Evolutionary conservation across 352 stramenopile species (phyloP).

Genomic region (Phytophthora agathidicida): DNA sequence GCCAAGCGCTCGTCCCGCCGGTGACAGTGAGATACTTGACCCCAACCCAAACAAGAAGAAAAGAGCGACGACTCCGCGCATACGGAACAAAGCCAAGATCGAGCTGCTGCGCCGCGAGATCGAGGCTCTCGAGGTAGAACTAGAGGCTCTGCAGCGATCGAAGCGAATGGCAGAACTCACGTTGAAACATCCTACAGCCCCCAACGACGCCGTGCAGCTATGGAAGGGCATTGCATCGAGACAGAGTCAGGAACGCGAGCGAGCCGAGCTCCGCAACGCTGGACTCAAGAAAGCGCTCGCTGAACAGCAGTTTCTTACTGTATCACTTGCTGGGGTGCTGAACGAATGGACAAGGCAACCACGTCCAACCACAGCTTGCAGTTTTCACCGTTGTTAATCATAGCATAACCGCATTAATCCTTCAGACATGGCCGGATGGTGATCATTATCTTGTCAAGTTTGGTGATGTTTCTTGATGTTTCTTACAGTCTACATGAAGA

Average conservation of each 20-base stretch:
- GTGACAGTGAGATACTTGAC: neutral
- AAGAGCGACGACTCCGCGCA: slow-evolving; percentile 2
- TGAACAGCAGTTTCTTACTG: slow-evolving; percentile 21
- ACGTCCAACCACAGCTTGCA: neutral
- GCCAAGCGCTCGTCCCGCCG: neutral
- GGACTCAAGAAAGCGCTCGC: slow-evolving; percentile 19
- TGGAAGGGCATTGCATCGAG: slow-evolving; percentile 26
- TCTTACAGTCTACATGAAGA: slow-evolving; percentile 30
- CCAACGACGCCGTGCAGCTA: neutral
- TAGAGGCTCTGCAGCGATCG: slow-evolving; percentile 5
- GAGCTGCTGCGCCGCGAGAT: slow-evolving; percentile 26
- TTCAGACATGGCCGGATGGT: too few species aligned
- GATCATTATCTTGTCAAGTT: too few species aligned
- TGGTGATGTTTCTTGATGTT: slow-evolving; percentile 6
- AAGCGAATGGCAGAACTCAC: neutral
- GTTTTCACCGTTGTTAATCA: too few species aligned
- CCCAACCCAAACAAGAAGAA: neutral
- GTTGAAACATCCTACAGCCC: neutral
- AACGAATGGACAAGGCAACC: slow-evolving; percentile 10
- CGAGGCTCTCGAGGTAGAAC: slow-evolving; percentile 19
- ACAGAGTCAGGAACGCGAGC: slow-evolving; percentile 21
- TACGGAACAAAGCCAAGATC: slow-evolving; percentile 35
- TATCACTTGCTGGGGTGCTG: slow-evolving; percentile 15
- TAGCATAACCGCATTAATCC: neutral
- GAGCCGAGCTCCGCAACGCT: slow-evolving; percentile 14